Evolutionary conservation across 2,329 filamentous ascomycete species (phyloP).

Genomic region (Penicillium brasilianum): DNA sequence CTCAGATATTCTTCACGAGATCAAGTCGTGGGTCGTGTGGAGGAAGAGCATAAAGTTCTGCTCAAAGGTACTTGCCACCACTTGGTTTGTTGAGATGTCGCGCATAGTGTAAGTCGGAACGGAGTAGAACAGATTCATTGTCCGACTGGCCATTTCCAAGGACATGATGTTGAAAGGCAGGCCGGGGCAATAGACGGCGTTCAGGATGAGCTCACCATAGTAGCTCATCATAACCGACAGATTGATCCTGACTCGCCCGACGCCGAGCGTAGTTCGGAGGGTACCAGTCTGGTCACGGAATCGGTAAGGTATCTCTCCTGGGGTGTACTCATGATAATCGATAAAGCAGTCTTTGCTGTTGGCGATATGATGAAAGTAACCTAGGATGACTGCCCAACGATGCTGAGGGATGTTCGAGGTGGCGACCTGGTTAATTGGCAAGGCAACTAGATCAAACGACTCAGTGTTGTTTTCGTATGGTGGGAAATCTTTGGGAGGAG

Average conservation of each 20-base stretch:
- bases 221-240: too few species aligned
- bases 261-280: not conserved
- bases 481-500: too few species aligned
- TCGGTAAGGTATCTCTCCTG: not conserved
- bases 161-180: not conserved
- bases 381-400: not conserved
- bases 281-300: not conserved
- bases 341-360: not conserved
- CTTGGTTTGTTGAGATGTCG: not conserved
- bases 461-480: not conserved
- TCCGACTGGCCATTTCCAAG: not conserved
- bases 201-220: not conserved
- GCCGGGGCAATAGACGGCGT: not conserved
- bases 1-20: not conserved
- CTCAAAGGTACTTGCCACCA: not conserved
- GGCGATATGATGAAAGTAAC: not conserved
- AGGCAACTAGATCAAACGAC: not conserved
- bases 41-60: not conserved
- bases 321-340: not conserved
- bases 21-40: not conserved
- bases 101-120: not conserved
- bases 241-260: not conserved
- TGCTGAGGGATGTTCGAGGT: not conserved
- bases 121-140: not conserved
- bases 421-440: not conserved